phyloP scores from a whole-genome alignment of 2,329 filamentous ascomycete genomes.

The Arthrobotrys megalospora region DNA sequence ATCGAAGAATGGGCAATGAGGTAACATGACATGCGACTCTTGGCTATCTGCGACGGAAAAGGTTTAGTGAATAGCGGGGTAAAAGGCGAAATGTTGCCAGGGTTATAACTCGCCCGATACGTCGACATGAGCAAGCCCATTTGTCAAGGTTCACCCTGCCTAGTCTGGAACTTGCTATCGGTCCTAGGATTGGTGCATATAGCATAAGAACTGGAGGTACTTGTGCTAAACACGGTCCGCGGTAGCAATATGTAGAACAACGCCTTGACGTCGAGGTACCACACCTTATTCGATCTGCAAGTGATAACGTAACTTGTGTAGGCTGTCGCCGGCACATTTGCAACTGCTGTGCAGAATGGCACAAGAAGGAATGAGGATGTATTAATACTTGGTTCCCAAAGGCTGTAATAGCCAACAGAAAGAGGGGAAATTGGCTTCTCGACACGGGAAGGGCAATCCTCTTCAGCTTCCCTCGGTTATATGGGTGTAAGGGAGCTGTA shows the following conservation, averaged over 20 bases:
- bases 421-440: conserved; percentile 20
- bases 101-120: conserved; percentile 41
- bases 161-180: conserved; percentile 50
- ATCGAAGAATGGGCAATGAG: conserved; percentile 40
- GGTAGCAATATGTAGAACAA: conserved; percentile 11
- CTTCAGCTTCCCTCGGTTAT: conserved; percentile 43
- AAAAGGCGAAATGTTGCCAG: conserved; percentile 54
- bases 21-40: conserved; percentile 59
- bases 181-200: conserved; percentile 39
- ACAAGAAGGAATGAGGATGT: conserved; percentile 13
- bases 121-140: conserved; percentile 26
- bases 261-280: conserved; percentile 34
- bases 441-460: conserved; percentile 20
- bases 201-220: conserved; percentile 19
- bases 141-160: conserved; percentile 50
- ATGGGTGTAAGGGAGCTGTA: conserved; percentile 8
- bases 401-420: conserved; percentile 19
- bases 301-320: conserved; percentile 50
- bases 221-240: conserved; percentile 47
- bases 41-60: conserved; percentile 45
- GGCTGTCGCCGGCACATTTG: conserved; percentile 24
- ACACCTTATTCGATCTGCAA: conserved; percentile 51
- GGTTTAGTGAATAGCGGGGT: conserved; percentile 61
- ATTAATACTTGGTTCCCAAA: conserved; percentile 40
- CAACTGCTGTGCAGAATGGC: conserved; percentile 18